These are phyloP conservation scores for Arabidopsis thaliana DNA, from an alignment of 345 rosid species.

Conservation along the genomic window TAIR10.1 NC_003076.8:5797001-5797500, in stretches of 20 bases:
- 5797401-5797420: conserved; percentile 39
- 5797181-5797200: conserved; percentile 15
- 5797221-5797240: conserved; percentile 36
- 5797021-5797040: conserved; percentile 10
- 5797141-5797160: conserved; percentile 3
- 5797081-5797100: neutral
- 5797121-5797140: conserved; percentile 7
- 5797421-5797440: conserved; percentile 28
- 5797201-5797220: conserved; percentile 34
- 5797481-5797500: conserved; percentile 14
- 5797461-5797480: conserved; percentile 8
- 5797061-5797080: conserved; percentile 34
- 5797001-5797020: conserved; percentile 34
- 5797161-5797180: conserved; percentile 29
- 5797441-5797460: conserved; percentile 37
- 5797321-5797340: conserved; percentile 28
- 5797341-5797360: conserved; percentile 1
- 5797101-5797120: conserved; percentile 1
- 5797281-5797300: conserved; percentile 24
- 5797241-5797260: conserved; percentile 34
- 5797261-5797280: conserved; percentile 1
- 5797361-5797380: conserved; percentile 24
- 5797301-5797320: conserved; percentile 22
- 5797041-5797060: neutral
- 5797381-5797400: conserved; percentile 37